Evolutionary conservation across 2,329 filamentous ascomycete genomes (phyloP).

Genomic region (Berkeleyomyces rouxiae): DNA sequence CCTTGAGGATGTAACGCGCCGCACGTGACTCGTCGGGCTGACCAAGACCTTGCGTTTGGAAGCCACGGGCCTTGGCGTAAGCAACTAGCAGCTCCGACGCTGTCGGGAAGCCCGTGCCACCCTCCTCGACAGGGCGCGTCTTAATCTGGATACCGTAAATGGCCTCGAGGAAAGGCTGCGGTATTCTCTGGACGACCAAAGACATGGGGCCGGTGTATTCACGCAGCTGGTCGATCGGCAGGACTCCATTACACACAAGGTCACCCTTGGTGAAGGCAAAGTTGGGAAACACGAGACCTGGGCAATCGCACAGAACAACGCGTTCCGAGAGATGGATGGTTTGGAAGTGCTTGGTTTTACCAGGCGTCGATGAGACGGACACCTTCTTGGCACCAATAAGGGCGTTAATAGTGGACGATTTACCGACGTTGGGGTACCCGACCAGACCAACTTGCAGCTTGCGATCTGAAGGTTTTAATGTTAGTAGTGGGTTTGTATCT

Average conservation of each 20-base stretch:
- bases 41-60: constrained; percentile 74
- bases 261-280: constrained; percentile 95
- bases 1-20: constrained; percentile 77
- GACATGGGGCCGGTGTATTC: constrained; percentile 79
- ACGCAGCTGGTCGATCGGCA: constrained; percentile 90
- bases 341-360: constrained; percentile 99
- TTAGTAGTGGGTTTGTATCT: constrained; percentile 8
- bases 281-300: constrained; percentile 95
- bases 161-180: constrained; percentile 75
- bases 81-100: constrained; percentile 70
- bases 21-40: constrained; percentile 89
- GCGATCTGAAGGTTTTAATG: constrained; percentile 20
- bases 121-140: constrained; percentile 70
- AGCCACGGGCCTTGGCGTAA: constrained; percentile 79
- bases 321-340: constrained; percentile 85
- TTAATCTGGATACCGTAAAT: constrained; percentile 85
- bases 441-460: constrained; percentile 88
- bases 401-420: constrained; percentile 97
- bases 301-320: constrained; percentile 91
- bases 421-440: constrained; percentile 96
- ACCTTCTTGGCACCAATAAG: constrained; percentile 98
- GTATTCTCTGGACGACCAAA: constrained; percentile 71
- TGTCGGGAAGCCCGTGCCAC: constrained; percentile 73
- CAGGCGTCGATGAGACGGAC: constrained; percentile 88
- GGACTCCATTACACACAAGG: constrained; percentile 81